Conservation (phyloP, 208 protist genomes). For the Leptomonas seymouri region DNA sequence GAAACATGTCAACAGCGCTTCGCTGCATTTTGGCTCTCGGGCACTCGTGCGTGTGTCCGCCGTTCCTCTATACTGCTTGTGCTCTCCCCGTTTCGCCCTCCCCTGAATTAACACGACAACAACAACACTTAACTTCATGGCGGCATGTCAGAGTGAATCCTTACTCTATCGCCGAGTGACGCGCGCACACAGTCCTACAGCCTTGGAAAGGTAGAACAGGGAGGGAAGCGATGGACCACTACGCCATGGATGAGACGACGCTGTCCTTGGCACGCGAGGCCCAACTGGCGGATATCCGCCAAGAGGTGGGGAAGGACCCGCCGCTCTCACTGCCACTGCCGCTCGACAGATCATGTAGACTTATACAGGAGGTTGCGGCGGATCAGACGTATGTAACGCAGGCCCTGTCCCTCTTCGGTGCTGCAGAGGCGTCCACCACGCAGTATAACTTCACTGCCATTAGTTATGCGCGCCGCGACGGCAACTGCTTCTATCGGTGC, state of each 20-base stretch:
- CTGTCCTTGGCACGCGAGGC: constrained; percentile 31
- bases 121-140: too few species aligned
- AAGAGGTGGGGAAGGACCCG: constrained; percentile 49
- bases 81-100: too few species aligned
- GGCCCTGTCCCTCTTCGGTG: constrained; percentile 48
- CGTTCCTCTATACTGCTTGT: too few species aligned
- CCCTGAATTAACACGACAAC: too few species aligned
- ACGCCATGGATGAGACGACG: constrained; percentile 6
- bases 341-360: constrained; percentile 30
- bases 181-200: too few species aligned
- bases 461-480: constrained; percentile 75
- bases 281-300: constrained; percentile 69
- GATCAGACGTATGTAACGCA: constrained; percentile 47
- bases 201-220: background rate
- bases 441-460: constrained; percentile 37
- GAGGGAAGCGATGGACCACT: constrained; percentile 3
- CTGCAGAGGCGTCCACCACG: constrained; percentile 8
- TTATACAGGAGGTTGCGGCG: constrained; percentile 48
- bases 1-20: too few species aligned
- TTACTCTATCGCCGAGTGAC: too few species aligned
- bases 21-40: too few species aligned
- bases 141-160: too few species aligned
- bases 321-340: constrained; percentile 44
- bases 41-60: too few species aligned
- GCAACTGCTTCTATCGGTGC: constrained; percentile 90